Conservation (phyloP, 495 filamentous ascomycete species). For the Amphirosellinia nigrospora region DNA sequence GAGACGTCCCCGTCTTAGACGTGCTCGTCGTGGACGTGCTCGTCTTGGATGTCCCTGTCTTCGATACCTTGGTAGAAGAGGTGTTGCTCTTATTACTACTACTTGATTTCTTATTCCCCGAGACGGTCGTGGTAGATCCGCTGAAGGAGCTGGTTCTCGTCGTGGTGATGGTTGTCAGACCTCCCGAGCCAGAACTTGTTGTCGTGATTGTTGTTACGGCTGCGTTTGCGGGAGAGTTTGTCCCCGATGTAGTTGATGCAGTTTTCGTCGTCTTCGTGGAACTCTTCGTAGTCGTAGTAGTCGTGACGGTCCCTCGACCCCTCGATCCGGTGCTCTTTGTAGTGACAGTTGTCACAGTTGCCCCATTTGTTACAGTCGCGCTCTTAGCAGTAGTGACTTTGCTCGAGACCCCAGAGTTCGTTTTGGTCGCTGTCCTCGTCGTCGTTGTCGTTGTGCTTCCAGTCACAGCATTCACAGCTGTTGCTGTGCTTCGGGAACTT, state of each 20-base stretch:
- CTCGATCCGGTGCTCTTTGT: neutral
- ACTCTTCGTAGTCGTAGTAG: neutral
- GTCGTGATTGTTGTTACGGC: constrained; percentile 20
- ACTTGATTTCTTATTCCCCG: neutral
- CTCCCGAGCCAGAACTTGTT: constrained; percentile 6
- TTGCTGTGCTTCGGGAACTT: neutral
- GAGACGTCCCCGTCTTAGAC: neutral
- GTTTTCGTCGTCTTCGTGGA: neutral
- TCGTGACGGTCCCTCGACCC: neutral
- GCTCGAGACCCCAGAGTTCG: neutral
- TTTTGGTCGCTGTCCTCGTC: constrained; percentile 9
- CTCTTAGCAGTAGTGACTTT: neutral
- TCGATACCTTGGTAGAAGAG: too few relatives aligned
- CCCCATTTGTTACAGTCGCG: neutral
- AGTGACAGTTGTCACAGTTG: constrained; percentile 6
- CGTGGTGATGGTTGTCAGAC: constrained; percentile 18
- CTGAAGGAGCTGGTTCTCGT: constrained; percentile 4
- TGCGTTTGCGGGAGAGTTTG: neutral
- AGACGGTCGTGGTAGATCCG: neutral
- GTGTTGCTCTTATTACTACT: neutral
- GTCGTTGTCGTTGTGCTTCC: constrained; percentile 25
- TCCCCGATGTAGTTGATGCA: neutral
- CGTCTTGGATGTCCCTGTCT: too few relatives aligned
- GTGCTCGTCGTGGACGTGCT: neutral
- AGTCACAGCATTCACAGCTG: constrained; percentile 7